phyloP scores from a whole-genome alignment of 192 early-diverging fungal genomes.

The Oehlia diaphana region DNA sequence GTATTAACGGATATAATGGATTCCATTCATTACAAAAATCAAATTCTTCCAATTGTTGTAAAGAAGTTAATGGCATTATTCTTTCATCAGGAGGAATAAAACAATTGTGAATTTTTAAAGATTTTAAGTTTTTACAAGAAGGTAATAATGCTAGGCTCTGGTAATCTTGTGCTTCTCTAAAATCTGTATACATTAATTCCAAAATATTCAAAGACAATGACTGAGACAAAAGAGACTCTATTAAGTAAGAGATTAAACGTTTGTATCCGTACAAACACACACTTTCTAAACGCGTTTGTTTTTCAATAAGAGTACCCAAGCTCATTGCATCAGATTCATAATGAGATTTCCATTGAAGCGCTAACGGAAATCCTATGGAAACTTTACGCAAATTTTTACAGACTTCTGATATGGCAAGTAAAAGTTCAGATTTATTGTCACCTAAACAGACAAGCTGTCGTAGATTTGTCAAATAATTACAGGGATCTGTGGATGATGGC shows the following conservation, averaged over 20 bases:
- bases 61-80: not conserved
- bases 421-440: not conserved
- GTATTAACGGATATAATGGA: not conserved
- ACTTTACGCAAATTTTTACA: not conserved
- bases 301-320: not conserved
- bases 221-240: not conserved
- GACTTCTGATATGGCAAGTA: not conserved
- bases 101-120: not conserved
- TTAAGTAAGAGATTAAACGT: not conserved
- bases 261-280: constrained; percentile 1
- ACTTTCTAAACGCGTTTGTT: constrained; percentile 1
- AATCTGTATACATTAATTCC: not conserved
- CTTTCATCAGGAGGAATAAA: constrained; percentile 5
- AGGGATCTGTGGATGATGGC: not conserved
- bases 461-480: not conserved
- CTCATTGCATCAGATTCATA: not conserved
- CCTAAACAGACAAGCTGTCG: not conserved
- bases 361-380: not conserved
- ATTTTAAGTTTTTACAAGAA: not conserved
- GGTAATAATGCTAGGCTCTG: not conserved
- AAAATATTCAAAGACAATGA: not conserved
- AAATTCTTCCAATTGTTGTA: not conserved
- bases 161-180: not conserved
- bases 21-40: constrained; percentile 12
- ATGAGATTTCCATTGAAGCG: not conserved